Evolutionary conservation across 306 rosid species (phyloP), one percentile per base, ranked within the genome.

Genomic region (Prosopis cineraria): DNA sequence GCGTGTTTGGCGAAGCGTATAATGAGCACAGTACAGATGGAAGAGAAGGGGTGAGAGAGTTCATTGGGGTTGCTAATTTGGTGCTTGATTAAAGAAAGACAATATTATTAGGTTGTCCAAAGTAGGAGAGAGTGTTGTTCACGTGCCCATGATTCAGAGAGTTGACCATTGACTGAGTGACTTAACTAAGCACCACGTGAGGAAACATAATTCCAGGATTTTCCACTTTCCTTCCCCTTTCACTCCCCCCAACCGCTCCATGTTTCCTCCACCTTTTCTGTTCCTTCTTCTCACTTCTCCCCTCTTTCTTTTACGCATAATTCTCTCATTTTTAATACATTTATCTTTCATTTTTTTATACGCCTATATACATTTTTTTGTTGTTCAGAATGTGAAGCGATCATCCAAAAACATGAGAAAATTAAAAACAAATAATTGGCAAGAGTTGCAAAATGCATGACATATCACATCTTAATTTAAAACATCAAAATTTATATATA

Each of bases 151-250:
- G 31, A 55, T 55, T 6, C 56, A 36, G 25, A 64, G 25, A 74
- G 65, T 56, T 59, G 71, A 31, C 59, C 76, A 12, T 77, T 83
- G 83, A 83, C 86, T 2, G 41, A 67, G 27, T 29, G 8, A 6
- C 1, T 7, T 0, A 10, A 14, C 3, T 9, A 60, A 76, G 31
- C 33, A 65, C 56, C 80, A 69, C 83, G 80, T 74, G 80, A 78
- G 17, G 1, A 79, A 83, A 83, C 74, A 50, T 34, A 29, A 22
- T 63, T 68, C 76, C 77, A 59, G 80, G 83, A 68, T 77, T 73
- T 78, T 73, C 86, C 56, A 25, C 86, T 78, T 70, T 83, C 86
- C 74, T 55, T 73, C 83, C 73, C 17, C 55, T 41, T 72, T 64
- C 81, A 68, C 25, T 7, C 7, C 48, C 19, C 12, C 17, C 36